These are phyloP conservation scores for Blastobotrys raffinosifermentans DNA, from an alignment of 1,139 yeast species.

Conservation along the genomic window DNA sequence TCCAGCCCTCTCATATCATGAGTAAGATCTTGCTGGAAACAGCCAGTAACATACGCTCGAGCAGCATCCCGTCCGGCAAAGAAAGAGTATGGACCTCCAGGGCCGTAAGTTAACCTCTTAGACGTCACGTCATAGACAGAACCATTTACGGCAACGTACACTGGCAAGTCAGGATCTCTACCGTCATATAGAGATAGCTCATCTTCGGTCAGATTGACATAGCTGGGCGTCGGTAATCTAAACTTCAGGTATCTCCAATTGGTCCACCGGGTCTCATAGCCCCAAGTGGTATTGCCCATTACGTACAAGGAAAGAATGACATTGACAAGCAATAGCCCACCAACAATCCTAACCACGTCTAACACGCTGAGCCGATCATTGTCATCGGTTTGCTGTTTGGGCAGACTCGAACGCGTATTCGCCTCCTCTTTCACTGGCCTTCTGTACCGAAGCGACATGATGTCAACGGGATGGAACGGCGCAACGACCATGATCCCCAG, in stretches of 20 bases:
- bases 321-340: conserved; percentile 46
- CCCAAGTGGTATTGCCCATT: conserved; percentile 35
- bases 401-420: no score
- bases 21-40: conserved; percentile 54
- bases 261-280: conserved; percentile 47
- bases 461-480: no score
- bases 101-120: conserved; percentile 55
- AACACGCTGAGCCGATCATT: conserved; percentile 21
- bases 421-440: no score
- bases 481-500: no score
- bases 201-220: conserved; percentile 38
- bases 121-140: conserved; percentile 63
- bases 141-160: conserved; percentile 62
- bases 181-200: conserved; percentile 55
- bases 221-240: conserved; percentile 18
- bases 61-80: conserved; percentile 70
- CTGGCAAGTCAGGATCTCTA: conserved; percentile 42
- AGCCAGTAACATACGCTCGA: conserved; percentile 72
- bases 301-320: conserved; percentile 37
- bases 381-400: conserved; percentile 5
- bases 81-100: conserved; percentile 53
- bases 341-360: conserved; percentile 42
- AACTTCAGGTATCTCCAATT: conserved; percentile 40
- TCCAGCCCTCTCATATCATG: conserved; percentile 63
- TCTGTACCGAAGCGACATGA: no score